Evolutionary conservation across 768 basidiomycete genomes (phyloP).

Genomic region (Podaxis pistillaris): DNA sequence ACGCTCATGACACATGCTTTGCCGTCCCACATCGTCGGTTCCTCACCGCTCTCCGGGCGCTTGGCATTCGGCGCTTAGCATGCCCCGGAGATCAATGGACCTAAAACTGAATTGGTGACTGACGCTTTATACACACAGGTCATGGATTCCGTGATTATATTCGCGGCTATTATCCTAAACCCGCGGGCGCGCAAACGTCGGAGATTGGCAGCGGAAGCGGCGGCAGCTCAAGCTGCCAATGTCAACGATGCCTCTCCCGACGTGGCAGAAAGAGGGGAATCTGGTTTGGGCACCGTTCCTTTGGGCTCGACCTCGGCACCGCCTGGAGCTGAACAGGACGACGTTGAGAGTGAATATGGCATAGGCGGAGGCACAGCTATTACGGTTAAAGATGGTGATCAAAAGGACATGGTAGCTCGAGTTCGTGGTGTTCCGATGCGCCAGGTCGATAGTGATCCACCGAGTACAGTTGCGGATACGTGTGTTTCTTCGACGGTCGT

Average conservation of each 20-base stretch:
- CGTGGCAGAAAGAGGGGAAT: neutral
- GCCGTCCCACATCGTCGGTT: no score
- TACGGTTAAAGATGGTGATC: neutral
- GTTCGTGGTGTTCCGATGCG: no score
- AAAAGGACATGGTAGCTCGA: neutral
- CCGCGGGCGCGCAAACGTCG: conserved; percentile 47
- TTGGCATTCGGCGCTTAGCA: neutral
- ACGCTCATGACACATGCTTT: no score
- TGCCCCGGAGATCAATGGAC: neutral
- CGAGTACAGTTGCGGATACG: no score
- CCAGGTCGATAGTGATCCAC: neutral
- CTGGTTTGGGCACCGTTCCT: neutral
- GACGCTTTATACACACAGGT: conserved; percentile 33
- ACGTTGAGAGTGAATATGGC: neutral
- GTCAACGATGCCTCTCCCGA: neutral
- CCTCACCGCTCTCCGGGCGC: neutral
- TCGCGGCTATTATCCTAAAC: conserved; percentile 66
- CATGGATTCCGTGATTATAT: conserved; percentile 58
- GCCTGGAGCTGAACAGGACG: neutral
- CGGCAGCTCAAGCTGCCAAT: neutral
- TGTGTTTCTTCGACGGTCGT: neutral
- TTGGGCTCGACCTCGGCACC: no score
- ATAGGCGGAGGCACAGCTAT: neutral
- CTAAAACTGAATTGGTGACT: neutral
- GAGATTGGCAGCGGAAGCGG: conserved; percentile 17